A percentile compares a stretch with the other conserved stretches of the same genome.
phyloP scores from a whole-genome alignment of 768 basidiomycete species.

The Chalciporus pseudorubinellus region DNA sequence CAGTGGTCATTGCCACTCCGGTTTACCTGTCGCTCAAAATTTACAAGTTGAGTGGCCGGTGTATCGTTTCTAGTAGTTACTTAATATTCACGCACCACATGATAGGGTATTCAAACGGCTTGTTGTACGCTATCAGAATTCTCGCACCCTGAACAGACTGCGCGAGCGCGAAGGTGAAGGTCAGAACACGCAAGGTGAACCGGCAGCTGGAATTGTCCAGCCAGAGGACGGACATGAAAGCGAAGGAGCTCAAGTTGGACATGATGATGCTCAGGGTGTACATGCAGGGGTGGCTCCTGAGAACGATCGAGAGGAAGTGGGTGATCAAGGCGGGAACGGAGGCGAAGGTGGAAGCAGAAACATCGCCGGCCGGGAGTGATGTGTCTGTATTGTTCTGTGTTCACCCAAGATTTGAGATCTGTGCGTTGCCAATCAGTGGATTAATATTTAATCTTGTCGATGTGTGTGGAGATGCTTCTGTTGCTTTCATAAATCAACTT shows the following conservation, averaged over 20 bases:
- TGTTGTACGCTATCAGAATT: neutral
- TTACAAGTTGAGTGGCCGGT: neutral
- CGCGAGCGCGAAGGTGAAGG: neutral
- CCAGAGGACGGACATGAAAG: neutral
- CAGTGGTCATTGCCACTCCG: neutral
- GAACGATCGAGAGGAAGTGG: neutral
- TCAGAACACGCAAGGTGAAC: neutral
- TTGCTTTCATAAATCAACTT: too few species aligned
- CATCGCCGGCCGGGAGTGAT: neutral
- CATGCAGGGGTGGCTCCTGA: neutral
- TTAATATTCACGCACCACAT: too few species aligned
- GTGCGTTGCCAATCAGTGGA: too few species aligned
- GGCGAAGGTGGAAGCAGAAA: neutral
- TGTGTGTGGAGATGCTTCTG: too few species aligned
- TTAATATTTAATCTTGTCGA: too few species aligned
- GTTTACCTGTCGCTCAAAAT: neutral
- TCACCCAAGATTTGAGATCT: too few species aligned
- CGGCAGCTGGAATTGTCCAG: neutral
- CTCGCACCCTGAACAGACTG: neutral
- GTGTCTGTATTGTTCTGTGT: neutral
- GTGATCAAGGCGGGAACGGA: neutral
- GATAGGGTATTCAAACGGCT: constrained; percentile 3
- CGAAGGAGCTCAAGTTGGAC: neutral
- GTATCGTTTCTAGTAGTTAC: neutral
- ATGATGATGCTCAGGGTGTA: neutral